Conservation (phyloP, 345 rosid genomes). For the Salix viminalis region DNA sequence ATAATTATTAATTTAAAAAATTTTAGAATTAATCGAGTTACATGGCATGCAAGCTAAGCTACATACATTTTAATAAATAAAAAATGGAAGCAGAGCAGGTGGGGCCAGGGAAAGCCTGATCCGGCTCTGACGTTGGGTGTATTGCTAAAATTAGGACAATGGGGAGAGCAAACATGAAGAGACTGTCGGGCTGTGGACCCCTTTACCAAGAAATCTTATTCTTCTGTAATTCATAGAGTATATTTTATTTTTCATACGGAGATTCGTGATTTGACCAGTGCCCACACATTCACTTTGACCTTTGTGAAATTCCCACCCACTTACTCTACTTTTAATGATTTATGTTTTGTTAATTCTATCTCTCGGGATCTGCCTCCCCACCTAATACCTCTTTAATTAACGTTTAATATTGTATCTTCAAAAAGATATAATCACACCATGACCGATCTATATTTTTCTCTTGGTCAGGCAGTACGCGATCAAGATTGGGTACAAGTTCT, state of each 20-base stretch:
- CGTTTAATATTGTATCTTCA: background rate
- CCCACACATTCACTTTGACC: background rate
- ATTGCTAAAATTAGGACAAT: constrained; percentile 1
- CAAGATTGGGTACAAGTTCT: background rate
- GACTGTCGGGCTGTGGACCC: constrained; percentile 15
- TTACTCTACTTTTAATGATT: background rate
- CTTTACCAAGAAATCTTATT: background rate
- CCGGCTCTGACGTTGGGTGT: constrained; percentile 9
- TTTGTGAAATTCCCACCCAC: background rate
- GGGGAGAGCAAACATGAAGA: constrained; percentile 10
- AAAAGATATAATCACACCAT: background rate
- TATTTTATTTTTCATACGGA: background rate
- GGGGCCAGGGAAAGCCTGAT: constrained; percentile 6
- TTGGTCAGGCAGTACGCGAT: background rate
- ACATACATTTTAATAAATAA: rapidly evolving
- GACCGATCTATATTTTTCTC: background rate
- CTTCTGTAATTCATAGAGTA: background rate
- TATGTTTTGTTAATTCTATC: background rate
- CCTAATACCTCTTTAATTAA: background rate
- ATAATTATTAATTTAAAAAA: no score
- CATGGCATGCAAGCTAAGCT: no score
- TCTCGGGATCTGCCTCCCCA: background rate
- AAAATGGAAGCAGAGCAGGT: no score
- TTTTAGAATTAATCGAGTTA: no score
- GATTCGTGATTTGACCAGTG: background rate